Evolutionary conservation across 2,329 filamentous ascomycete species (phyloP).

Genomic region (Sporothrix brunneoviolacea): DNA sequence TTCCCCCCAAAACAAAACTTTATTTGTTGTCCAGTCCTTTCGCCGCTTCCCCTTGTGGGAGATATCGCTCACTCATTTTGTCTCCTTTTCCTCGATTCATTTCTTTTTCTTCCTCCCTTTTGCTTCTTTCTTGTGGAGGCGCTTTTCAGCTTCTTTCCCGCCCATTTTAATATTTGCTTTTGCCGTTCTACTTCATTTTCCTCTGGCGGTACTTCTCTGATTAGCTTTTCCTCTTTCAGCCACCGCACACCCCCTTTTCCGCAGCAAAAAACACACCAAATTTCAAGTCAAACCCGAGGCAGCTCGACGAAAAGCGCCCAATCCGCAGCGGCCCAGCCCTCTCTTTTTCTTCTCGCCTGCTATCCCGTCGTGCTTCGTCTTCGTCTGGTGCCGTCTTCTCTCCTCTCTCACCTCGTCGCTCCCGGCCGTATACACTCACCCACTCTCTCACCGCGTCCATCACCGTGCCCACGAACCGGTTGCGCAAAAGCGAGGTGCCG

Average conservation of each 20-base stretch:
- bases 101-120: background rate
- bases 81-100: background rate
- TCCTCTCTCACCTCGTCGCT: too few species aligned
- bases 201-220: background rate
- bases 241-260: background rate
- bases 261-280: too few species aligned
- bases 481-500: too few species aligned
- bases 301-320: too few species aligned
- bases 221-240: too few species aligned
- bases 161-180: background rate
- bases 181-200: background rate
- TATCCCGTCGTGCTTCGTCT: background rate
- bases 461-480: too few species aligned
- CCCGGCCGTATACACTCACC: background rate
- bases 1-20: too few species aligned
- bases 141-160: background rate
- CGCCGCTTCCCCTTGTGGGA: too few species aligned
- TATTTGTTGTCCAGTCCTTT: too few species aligned
- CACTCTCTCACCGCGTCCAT: background rate
- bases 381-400: background rate
- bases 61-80: background rate
- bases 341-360: background rate
- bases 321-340: too few species aligned
- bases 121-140: background rate
- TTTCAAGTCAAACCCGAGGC: too few species aligned